Percentiles rank a stretch among this genome's conserved stretches.
Conservation (phyloP, 352 stramenopile species). For the Globisporangium yorkense region DNA sequence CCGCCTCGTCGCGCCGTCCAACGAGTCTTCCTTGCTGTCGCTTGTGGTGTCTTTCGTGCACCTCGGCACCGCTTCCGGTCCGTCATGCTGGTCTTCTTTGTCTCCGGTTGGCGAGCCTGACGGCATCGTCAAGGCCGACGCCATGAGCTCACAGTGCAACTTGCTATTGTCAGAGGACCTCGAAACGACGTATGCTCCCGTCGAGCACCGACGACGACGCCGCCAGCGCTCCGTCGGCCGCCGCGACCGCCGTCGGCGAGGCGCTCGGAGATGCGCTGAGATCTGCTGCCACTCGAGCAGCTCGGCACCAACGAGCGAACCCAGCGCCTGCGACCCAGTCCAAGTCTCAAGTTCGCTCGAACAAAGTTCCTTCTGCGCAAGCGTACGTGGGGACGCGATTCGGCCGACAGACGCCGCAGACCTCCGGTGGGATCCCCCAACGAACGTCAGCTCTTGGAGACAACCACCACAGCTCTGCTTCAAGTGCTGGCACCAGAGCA, state of each 20-base stretch:
- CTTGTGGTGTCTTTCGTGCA: background rate
- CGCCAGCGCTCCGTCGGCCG: conserved; percentile 9
- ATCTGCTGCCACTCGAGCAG: background rate
- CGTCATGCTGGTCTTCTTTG: background rate
- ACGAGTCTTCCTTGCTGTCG: background rate
- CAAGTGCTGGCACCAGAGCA: background rate
- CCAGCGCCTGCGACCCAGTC: background rate
- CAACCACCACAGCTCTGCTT: background rate
- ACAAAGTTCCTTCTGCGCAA: background rate
- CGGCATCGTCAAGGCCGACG: too few species aligned
- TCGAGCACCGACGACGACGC: background rate
- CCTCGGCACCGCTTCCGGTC: background rate
- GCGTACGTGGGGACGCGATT: background rate
- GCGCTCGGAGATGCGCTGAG: conserved; percentile 21
- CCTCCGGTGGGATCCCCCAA: background rate
- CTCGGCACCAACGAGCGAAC: conserved; percentile 3
- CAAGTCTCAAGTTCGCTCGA: background rate
- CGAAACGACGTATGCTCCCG: too few species aligned
- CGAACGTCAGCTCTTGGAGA: background rate
- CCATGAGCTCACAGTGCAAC: background rate
- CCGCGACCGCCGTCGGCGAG: conserved; percentile 34
- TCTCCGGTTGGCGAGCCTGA: too few species aligned
- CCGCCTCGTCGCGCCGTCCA: too few species aligned
- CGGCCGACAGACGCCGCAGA: background rate
- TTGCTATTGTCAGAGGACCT: too few species aligned